A percentile compares a stretch with the other conserved stretches of the same genome.
Conservation (phyloP, 331 rosid genomes). For the Prunus yedoensis region DNA sequence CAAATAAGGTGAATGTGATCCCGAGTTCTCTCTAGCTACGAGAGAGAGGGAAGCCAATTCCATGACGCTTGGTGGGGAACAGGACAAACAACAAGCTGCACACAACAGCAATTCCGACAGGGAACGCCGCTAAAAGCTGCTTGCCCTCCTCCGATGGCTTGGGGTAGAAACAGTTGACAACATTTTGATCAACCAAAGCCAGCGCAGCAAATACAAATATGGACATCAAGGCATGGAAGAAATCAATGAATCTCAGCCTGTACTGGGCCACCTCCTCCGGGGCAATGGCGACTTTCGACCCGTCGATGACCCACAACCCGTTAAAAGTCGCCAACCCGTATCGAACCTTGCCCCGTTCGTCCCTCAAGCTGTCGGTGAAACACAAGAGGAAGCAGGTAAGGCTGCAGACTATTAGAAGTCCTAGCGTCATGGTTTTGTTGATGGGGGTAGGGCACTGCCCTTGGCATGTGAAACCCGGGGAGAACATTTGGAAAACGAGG, state of each 20-base stretch:
- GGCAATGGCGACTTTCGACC: conserved; percentile 18
- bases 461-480: conserved; percentile 59
- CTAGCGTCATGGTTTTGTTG: conserved; percentile 32
- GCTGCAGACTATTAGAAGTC: conserved; percentile 39
- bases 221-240: conserved; percentile 63
- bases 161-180: conserved; percentile 60
- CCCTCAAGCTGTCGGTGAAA: conserved; percentile 73
- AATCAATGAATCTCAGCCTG: conserved; percentile 49
- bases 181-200: conserved; percentile 62
- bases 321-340: conserved; percentile 60
- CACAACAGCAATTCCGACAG: conserved; percentile 48
- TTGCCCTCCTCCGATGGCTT: conserved; percentile 53
- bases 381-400: conserved; percentile 53
- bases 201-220: conserved; percentile 57
- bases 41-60: conserved; percentile 83
- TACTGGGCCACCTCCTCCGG: conserved; percentile 37
- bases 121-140: conserved; percentile 47
- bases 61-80: conserved; percentile 67
- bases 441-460: conserved; percentile 49
- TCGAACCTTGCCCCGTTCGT: conserved; percentile 66
- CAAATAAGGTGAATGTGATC: not conserved
- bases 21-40: conserved; percentile 31
- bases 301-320: conserved; percentile 72
- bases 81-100: conserved; percentile 53
- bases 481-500: conserved; percentile 54